Conservation (phyloP, 306 rosid genomes). For the Inga oerstediana region DNA sequence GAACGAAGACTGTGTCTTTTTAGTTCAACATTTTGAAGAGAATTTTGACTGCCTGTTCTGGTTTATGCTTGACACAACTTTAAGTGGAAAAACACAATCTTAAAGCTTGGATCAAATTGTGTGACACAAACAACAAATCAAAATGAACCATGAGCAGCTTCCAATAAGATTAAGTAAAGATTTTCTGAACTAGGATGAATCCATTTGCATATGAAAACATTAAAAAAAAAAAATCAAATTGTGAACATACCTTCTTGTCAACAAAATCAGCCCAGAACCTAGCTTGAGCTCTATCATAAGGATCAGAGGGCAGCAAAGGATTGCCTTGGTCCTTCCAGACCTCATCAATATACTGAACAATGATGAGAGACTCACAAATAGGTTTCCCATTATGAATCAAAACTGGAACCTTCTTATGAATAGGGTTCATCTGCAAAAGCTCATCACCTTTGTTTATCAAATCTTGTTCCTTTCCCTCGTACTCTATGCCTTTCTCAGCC, state of each 20-base stretch:
- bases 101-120: background rate
- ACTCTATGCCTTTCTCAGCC: slow-evolving; percentile 40
- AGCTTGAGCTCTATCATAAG: slow-evolving; percentile 43
- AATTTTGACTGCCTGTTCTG: background rate
- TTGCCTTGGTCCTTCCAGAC: slow-evolving; percentile 30
- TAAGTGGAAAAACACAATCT: background rate
- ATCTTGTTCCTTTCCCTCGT: slow-evolving; percentile 33
- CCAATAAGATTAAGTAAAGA: background rate
- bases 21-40: background rate
- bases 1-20: background rate
- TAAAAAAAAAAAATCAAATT: no score
- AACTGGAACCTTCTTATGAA: slow-evolving; percentile 1
- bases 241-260: background rate
- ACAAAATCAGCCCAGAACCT: slow-evolving; percentile 19
- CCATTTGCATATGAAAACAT: background rate
- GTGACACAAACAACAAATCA: background rate
- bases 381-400: slow-evolving; percentile 20
- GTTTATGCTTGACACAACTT: background rate
- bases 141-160: background rate
- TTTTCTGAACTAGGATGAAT: background rate
- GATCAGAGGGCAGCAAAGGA: slow-evolving; percentile 44
- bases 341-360: slow-evolving; percentile 48
- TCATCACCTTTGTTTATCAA: slow-evolving; percentile 49
- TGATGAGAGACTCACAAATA: slow-evolving; percentile 47
- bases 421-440: slow-evolving; percentile 33